A percentile compares a stretch with the other conserved stretches of the same genome.
Conservation (phyloP, 1,139 yeast genomes). For the Suhomyces maxii region DNA sequence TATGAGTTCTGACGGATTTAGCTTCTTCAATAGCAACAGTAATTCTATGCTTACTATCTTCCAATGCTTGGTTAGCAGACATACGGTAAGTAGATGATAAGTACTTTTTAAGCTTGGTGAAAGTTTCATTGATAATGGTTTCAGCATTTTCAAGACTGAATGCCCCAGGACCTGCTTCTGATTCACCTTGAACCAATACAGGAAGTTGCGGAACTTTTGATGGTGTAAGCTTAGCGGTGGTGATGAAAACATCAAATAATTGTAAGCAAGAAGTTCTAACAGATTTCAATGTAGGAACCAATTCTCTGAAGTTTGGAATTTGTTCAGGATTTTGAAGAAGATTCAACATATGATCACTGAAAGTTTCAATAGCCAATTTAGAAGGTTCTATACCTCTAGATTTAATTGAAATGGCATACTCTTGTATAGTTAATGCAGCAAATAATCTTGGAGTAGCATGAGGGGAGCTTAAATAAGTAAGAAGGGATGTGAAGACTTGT, state of each 20-base stretch:
- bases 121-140: slow-evolving; percentile 63
- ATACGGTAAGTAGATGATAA: slow-evolving; percentile 75
- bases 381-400: slow-evolving; percentile 18
- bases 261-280: slow-evolving; percentile 88
- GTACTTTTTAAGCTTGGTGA: slow-evolving; percentile 60
- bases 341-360: slow-evolving; percentile 31
- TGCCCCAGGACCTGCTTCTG: slow-evolving; percentile 93
- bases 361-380: slow-evolving; percentile 21
- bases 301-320: slow-evolving; percentile 70
- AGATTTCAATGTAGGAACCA: slow-evolving; percentile 82
- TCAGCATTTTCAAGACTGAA: slow-evolving; percentile 81
- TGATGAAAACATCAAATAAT: slow-evolving; percentile 72
- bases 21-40: slow-evolving; percentile 71
- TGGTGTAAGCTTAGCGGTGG: slow-evolving; percentile 72
- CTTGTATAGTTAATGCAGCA: slow-evolving; percentile 68
- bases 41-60: slow-evolving; percentile 76
- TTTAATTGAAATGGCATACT: slow-evolving; percentile 54
- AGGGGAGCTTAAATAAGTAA: slow-evolving; percentile 49
- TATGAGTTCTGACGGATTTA: slow-evolving; percentile 48
- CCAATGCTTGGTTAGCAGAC: slow-evolving; percentile 69
- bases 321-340: slow-evolving; percentile 44
- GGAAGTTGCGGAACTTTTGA: slow-evolving; percentile 82
- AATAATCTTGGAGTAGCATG: slow-evolving; percentile 83
- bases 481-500: slow-evolving; percentile 41
- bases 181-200: slow-evolving; percentile 88